Conservation (phyloP, 176 grass and related monocot species). For the Cenchrus purpureus region DNA sequence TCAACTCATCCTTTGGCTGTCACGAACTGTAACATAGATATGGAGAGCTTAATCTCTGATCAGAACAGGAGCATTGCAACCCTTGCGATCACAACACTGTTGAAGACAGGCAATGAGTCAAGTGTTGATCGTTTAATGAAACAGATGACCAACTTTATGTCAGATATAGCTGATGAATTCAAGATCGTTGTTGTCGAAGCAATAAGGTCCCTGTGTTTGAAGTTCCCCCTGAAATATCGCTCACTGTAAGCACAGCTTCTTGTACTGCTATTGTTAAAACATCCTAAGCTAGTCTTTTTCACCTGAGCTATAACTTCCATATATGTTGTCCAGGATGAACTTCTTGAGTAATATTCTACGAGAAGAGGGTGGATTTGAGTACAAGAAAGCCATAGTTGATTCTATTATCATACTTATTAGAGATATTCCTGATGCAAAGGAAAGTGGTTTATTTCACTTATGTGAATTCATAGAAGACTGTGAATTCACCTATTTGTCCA, state of each 20-base stretch:
- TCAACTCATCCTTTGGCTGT: constrained; percentile 94
- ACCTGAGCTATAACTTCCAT: constrained; percentile 15
- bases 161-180: constrained; percentile 98
- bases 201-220: constrained; percentile 95
- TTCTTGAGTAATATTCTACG: constrained; percentile 99
- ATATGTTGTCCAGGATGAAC: constrained; percentile 79
- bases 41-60: constrained; percentile 99
- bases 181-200: constrained; percentile 99
- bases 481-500: constrained; percentile 98
- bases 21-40: constrained; percentile 99
- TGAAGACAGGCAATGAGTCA: constrained; percentile 99
- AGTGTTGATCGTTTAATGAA: constrained; percentile 99
- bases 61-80: constrained; percentile 98
- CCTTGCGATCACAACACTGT: constrained; percentile 92
- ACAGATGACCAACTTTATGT: constrained; percentile 99
- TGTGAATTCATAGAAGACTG: constrained; percentile 99
- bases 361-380: constrained; percentile 97
- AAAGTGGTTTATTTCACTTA: constrained; percentile 96
- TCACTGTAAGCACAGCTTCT: constrained; percentile 66
- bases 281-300: constrained; percentile 15
- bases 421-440: constrained; percentile 98
- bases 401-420: constrained; percentile 97
- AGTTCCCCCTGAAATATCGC: constrained; percentile 97
- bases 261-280: constrained; percentile 10
- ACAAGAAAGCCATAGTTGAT: constrained; percentile 99